Percentiles rank a stretch among this genome's conserved stretches.
phyloP scores from a whole-genome alignment of 345 rosid species.

The Sisymbrium irio region DNA sequence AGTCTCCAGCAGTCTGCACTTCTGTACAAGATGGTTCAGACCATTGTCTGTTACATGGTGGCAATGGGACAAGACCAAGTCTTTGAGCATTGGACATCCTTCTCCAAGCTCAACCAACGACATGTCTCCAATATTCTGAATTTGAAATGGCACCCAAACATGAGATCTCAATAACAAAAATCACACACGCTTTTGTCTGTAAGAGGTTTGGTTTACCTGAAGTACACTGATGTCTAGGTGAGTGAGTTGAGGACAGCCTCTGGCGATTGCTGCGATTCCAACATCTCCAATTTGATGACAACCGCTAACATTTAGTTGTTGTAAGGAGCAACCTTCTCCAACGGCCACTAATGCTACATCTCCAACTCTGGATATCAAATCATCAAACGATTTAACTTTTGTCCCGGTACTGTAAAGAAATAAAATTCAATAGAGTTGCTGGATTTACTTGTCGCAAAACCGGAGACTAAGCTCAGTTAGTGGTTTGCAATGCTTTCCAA shows the following conservation, averaged over 20 bases:
- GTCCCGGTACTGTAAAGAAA: no score
- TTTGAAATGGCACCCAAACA: not conserved
- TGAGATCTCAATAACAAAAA: not conserved
- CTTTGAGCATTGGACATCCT: conserved; percentile 76
- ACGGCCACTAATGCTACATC: conserved; percentile 74
- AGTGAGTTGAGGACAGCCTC: conserved; percentile 74
- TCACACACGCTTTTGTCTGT: not conserved
- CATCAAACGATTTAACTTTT: conserved; percentile 17
- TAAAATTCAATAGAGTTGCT: conserved; percentile 13
- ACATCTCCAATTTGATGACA: conserved; percentile 79
- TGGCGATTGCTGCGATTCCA: conserved; percentile 81
- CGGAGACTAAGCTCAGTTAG: conserved; percentile 83
- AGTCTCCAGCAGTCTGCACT: conserved; percentile 60
- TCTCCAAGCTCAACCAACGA: conserved; percentile 76
- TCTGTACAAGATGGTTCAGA: conserved; percentile 63
- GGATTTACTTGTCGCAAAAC: conserved; percentile 73
- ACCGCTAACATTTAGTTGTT: conserved; percentile 78
- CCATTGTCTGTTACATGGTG: conserved; percentile 69
- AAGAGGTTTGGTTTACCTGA: conserved; percentile 47
- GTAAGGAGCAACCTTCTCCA: conserved; percentile 72
- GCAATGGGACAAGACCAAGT: conserved; percentile 84
- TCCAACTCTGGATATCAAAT: conserved; percentile 61
- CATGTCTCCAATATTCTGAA: conserved; percentile 74
- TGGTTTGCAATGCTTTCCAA: conserved; percentile 73
- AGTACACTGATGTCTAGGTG: conserved; percentile 84